These are phyloP conservation scores for Hypoxylon sp. DNA, from an alignment of 2,329 filamentous ascomycete species.

Conservation along the genomic window DNA sequence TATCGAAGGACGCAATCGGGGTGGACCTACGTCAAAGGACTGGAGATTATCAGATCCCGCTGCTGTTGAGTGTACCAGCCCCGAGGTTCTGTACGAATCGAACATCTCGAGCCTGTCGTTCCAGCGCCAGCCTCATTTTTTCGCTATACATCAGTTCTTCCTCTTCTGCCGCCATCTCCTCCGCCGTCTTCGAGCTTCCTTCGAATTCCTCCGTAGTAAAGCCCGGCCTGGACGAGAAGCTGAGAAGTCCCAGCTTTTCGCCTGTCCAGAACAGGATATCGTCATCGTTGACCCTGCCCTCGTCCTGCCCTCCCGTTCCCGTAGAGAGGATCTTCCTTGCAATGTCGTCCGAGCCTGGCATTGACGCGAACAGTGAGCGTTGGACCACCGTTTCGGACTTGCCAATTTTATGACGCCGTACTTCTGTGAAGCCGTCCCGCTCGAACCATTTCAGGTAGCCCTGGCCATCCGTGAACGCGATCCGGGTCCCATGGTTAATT, in stretches of 20 bases:
- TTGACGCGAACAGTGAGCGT: constrained; percentile 59
- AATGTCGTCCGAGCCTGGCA: constrained; percentile 71
- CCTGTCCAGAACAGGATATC: constrained; percentile 89
- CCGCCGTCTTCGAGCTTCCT: constrained; percentile 52
- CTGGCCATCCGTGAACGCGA: constrained; percentile 84
- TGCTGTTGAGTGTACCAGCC: constrained; percentile 49
- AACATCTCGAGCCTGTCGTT: constrained; percentile 80
- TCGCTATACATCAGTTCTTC: constrained; percentile 69
- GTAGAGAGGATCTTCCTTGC: constrained; percentile 81
- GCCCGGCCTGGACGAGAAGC: constrained; percentile 62
- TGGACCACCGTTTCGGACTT: constrained; percentile 58
- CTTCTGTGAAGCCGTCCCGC: constrained; percentile 75
- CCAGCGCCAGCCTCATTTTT: constrained; percentile 77
- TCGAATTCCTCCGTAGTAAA: constrained; percentile 62
- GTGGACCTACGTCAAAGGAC: constrained; percentile 7
- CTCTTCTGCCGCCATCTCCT: constrained; percentile 59
- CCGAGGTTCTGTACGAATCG: constrained; percentile 75
- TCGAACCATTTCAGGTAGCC: constrained; percentile 92
- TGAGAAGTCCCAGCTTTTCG: constrained; percentile 78
- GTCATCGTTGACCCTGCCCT: constrained; percentile 58
- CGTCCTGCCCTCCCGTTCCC: constrained; percentile 43
- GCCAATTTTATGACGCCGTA: constrained; percentile 62
- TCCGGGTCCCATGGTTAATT: constrained; percentile 78
- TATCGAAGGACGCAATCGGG: constrained; percentile 9
- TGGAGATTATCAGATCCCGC: constrained; percentile 29